Conservation (phyloP, 2,329 filamentous ascomycete species). For the Chrysoporthe deuterocubensis region DNA sequence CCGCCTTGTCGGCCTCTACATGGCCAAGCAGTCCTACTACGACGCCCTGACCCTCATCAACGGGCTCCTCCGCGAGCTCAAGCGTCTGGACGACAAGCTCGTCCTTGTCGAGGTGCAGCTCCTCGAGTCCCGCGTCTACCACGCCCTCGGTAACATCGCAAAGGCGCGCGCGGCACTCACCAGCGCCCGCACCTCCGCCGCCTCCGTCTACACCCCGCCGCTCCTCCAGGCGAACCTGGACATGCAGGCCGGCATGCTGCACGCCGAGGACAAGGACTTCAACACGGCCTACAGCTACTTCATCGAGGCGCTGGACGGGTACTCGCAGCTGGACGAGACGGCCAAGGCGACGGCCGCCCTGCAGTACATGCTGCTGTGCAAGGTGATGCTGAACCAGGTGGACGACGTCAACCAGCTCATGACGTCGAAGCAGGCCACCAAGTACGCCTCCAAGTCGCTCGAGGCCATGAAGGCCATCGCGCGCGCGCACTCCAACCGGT, state of each 20-base stretch:
- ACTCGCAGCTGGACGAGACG: conserved; percentile 88
- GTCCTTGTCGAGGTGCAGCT: conserved; percentile 97
- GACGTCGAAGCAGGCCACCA: conserved; percentile 93
- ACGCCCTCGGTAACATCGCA: conserved; percentile 93
- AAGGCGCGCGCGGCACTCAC: conserved; percentile 96
- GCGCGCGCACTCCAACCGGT: conserved; percentile 91
- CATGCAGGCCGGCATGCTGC: conserved; percentile 99
- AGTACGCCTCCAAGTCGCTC: conserved; percentile 92
- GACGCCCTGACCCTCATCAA: conserved; percentile 97
- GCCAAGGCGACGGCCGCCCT: conserved; percentile 92
- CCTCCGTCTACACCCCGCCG: conserved; percentile 95
- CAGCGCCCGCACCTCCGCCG: conserved; percentile 90
- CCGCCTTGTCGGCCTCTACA: conserved; percentile 89
- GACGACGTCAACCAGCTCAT: conserved; percentile 96
- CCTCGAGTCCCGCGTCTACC: conserved; percentile 95
- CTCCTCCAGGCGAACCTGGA: conserved; percentile 94
- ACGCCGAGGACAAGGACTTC: conserved; percentile 98
- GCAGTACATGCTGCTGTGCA: conserved; percentile 99
- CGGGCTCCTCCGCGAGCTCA: conserved; percentile 91
- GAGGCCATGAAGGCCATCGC: conserved; percentile 99
- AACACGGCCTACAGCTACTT: conserved; percentile 99
- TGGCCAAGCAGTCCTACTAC: conserved; percentile 97
- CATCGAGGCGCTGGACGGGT: conserved; percentile 97
- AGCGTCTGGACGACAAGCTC: conserved; percentile 97
- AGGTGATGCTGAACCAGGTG: conserved; percentile 97